Percentiles rank a stretch among this genome's conserved stretches.
Evolutionary conservation across 257 asterid genomes (phyloP).

Genomic region (Solanum tarijense): DNA sequence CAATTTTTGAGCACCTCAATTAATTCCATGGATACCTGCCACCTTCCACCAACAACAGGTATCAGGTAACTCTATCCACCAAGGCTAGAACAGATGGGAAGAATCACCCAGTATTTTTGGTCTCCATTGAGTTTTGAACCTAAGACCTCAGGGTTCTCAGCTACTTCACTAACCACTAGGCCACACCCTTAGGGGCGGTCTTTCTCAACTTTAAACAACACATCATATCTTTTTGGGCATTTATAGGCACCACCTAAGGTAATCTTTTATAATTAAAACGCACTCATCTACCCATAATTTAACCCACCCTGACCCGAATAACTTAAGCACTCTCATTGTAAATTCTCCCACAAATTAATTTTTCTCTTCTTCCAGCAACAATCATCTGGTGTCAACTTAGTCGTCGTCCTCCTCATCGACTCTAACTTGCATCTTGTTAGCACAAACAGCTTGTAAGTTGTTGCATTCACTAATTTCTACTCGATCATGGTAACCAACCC

Average conservation of each 20-base stretch:
- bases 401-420: background rate
- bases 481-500: background rate
- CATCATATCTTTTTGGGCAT: background rate
- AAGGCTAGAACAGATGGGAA: background rate
- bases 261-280: background rate
- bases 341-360: background rate
- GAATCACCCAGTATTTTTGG: background rate
- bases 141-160: background rate
- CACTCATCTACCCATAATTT: background rate
- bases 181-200: background rate
- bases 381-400: background rate
- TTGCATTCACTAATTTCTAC: background rate
- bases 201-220: background rate
- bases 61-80: background rate
- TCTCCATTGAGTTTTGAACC: background rate
- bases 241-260: background rate
- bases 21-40: too few relatives aligned
- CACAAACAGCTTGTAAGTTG: background rate
- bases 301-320: background rate
- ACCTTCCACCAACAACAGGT: background rate
- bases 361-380: background rate
- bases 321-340: background rate
- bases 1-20: background rate
- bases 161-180: background rate
- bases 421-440: background rate